Base-by-base conservation (phyloP, 2,329 filamentous ascomycete species). In the Sclerotinia minor region DNA sequence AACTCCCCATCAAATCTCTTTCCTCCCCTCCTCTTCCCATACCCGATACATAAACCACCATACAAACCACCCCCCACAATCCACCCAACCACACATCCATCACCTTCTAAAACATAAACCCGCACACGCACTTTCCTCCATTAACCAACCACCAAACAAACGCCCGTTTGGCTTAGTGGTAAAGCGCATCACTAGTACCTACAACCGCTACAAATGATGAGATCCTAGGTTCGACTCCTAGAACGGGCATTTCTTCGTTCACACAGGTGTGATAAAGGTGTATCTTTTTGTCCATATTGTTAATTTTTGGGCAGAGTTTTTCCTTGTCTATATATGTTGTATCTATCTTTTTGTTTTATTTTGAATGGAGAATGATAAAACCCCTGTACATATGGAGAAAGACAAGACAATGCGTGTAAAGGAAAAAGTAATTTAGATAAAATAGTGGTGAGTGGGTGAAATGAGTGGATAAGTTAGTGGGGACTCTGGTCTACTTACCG, bases 161-260 rank as follows among this genome's bases (percentile, higher is more conserved):
- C 29, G 58, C 58, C 58, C 58, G 58, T 61, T 61, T 61, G 58
- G 58, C 58, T 61, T 61, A 61, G 58, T 45, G 58, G 58, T 61
- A 61, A 61, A 61, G 58, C 58, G 58, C 58, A 61, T 61, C 58
- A 61, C 58, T 61, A 61, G 58, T 61, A 61, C 5, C 35, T 24
- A 32, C 35, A 38, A 6, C 8, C 3, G 17, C 24, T 32, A 17
- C 19, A 24, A 55, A 61, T 61, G 58, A 50, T 61, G 45, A 61
- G 44, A 61, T 61, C 58, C 58, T 49, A 61, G 58, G 58, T 61
- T 61, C 58, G 58, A 61, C 50, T 61, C 58, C 58, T 61, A 61
- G 58, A 61, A 61, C 45, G 58, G 58, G 45, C 58, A 61, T 19
- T 15, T 6, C 1, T 2, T 5, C 17, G 0, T 38, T 13, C 11